phyloP scores from a whole-genome alignment of 306 rosid species.

The Cucurbita pepo region DNA sequence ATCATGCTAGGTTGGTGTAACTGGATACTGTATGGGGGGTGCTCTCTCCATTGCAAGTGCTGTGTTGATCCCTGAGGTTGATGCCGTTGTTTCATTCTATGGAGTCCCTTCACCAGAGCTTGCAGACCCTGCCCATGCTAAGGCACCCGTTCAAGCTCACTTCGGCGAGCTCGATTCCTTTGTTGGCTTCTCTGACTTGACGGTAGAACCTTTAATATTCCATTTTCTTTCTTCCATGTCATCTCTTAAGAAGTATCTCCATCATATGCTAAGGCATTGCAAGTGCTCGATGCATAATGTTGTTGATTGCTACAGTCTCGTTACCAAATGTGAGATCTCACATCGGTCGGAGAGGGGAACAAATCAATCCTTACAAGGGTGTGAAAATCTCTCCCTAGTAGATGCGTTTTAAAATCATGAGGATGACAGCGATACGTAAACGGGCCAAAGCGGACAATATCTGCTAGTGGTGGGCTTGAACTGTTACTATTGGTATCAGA shows the following conservation, averaged over 20 bases:
- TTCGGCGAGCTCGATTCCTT: conserved; percentile 79
- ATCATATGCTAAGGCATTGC: neutral
- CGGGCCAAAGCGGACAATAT: no score
- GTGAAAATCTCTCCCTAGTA: no score
- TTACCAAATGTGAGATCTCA: no score
- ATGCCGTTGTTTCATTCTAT: conserved; percentile 86
- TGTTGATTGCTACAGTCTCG: neutral
- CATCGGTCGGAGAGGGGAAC: no score
- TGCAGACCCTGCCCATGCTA: conserved; percentile 83
- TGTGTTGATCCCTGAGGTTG: conserved; percentile 64
- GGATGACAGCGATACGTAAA: no score
- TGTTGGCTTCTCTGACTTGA: conserved; percentile 88
- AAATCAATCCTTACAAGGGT: no score
- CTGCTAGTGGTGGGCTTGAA: no score
- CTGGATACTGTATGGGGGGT: conserved; percentile 98
- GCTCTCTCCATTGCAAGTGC: conserved; percentile 96
- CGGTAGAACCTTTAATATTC: conserved; percentile 27
- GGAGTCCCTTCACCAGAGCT: conserved; percentile 80
- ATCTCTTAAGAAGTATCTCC: neutral
- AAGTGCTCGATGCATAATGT: neutral
- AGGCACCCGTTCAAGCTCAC: conserved; percentile 90
- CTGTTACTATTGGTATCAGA: no score
- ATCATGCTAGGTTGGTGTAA: conserved; percentile 63
- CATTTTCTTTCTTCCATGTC: neutral
- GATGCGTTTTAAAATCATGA: no score